Conservation (phyloP, 1,284 basidiomycete genomes). For the Apiotrichum sp. region DNA sequence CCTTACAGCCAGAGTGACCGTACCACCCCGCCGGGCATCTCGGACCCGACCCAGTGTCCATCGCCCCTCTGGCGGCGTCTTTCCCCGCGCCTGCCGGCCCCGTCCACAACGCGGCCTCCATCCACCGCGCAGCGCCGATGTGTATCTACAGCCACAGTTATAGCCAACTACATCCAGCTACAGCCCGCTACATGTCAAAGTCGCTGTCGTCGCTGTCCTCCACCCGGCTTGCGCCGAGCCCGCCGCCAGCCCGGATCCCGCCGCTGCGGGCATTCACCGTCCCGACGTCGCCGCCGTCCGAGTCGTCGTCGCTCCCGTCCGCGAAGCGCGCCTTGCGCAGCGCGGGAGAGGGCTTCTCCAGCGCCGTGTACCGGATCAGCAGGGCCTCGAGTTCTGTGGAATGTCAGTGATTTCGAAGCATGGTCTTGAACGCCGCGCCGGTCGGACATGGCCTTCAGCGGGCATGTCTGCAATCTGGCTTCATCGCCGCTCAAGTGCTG, state of each 20-base stretch:
- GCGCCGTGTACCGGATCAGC: slow-evolving; percentile 33
- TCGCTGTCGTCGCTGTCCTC: slow-evolving; percentile 30
- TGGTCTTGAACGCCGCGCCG: background rate
- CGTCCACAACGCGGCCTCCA: background rate
- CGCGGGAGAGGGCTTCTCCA: slow-evolving; percentile 37
- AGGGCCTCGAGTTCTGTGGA: slow-evolving; percentile 40
- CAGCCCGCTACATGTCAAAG: slow-evolving; percentile 39
- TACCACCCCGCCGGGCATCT: too few species aligned
- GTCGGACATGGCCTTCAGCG: background rate
- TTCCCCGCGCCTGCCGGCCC: too few species aligned
- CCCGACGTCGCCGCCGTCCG: slow-evolving; percentile 31
- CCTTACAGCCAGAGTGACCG: too few species aligned
- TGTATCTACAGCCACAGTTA: background rate
- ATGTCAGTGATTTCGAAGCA: background rate
- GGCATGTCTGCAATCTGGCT: too few species aligned
- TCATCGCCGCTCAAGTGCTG: too few species aligned
- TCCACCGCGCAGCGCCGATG: background rate
- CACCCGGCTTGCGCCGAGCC: background rate
- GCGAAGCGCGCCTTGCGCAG: slow-evolving; percentile 12
- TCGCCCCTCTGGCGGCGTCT: too few species aligned
- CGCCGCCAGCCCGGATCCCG: slow-evolving; percentile 29
- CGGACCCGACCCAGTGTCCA: too few species aligned
- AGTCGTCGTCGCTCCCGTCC: slow-evolving; percentile 21
- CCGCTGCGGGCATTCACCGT: slow-evolving; percentile 32
- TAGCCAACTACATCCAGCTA: too few species aligned